Percentiles rank a stretch among this genome's conserved stretches.
Evolutionary conservation across 495 filamentous ascomycete genomes (phyloP).

Genomic region (Penicillium manginii): DNA sequence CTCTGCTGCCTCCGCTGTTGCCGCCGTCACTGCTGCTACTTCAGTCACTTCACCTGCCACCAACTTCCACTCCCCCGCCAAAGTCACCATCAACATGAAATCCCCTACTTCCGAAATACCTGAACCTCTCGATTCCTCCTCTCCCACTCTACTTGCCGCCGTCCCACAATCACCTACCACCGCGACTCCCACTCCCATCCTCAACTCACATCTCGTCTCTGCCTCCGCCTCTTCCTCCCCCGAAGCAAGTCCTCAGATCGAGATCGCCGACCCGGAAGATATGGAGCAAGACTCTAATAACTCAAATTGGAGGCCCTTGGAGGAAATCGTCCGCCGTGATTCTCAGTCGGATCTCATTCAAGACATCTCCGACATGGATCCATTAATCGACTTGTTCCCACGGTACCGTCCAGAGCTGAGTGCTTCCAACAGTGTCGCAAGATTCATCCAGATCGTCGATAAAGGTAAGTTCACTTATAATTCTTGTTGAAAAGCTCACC

Average conservation of each 20-base stretch:
- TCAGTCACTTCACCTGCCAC: not conserved
- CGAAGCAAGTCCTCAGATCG: slow-evolving; percentile 55
- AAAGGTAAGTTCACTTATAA: slow-evolving; percentile 40
- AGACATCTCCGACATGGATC: slow-evolving; percentile 34
- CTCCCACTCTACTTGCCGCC: slow-evolving; percentile 12
- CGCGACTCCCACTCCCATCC: slow-evolving; percentile 22
- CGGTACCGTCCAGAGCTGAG: not conserved
- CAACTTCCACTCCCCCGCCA: slow-evolving; percentile 38
- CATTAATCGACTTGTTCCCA: slow-evolving; percentile 42
- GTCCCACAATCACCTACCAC: slow-evolving; percentile 2
- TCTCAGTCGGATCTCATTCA: slow-evolving; percentile 33
- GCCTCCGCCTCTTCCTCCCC: slow-evolving; percentile 55
- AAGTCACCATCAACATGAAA: slow-evolving; percentile 62
- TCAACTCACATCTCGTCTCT: slow-evolving; percentile 23
- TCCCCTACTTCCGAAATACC: slow-evolving; percentile 35
- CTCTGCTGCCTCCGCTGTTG: slow-evolving; percentile 17
- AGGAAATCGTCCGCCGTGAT: slow-evolving; percentile 37
- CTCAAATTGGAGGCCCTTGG: slow-evolving; percentile 50
- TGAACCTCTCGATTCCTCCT: slow-evolving; percentile 14
- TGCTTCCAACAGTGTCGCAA: not conserved
- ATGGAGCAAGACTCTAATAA: slow-evolving; percentile 51
- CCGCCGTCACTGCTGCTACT: slow-evolving; percentile 20
- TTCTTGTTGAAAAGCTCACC: not conserved
- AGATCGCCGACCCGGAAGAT: slow-evolving; percentile 60
- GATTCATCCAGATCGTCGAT: slow-evolving; percentile 44